Evolutionary conservation across 495 filamentous ascomycete genomes (phyloP), one percentile per base, ranked within the genome.

Genomic region (Parmelia sp.): DNA sequence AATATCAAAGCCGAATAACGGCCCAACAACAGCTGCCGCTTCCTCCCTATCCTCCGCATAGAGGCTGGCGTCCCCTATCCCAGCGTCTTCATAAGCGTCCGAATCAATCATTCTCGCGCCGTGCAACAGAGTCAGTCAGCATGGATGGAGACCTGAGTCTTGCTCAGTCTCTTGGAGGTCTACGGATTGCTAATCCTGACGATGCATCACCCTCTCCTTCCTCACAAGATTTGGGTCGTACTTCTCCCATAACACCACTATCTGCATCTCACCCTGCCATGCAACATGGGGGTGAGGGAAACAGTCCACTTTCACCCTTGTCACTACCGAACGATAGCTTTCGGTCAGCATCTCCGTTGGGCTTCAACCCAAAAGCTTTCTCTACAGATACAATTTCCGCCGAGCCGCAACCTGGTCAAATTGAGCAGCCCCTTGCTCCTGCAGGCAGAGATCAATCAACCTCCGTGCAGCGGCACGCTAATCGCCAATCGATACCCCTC

Each of bases 171-270:
- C 82, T 99, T 67, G 95, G 95, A 60, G 95, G 95, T 68, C 80
- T 99, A 74, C 89, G 94, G 69, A 97, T 97, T 71, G 95, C 95
- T 66, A 99, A 99, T 74, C 94, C 95, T 49, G 93, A 97, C 79
- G 86, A 94, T 74, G 82, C 84, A 57, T 86, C 88, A 37, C 79
- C 88, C 47, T 77, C 80, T 66, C 74, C 77, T 49, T 76, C 84
- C n/a, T 76, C 77, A 65, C 71, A 76, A 19, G 57, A 60, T 15
- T n/a, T 61, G 33, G 61, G 58, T 9, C 53, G 37, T 37, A 45
- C 10, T 23, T 29, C 58, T 47, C 68, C 69, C 2, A 21, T 69
- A 12, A 68, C 69, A 57, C 69, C 64, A 4, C 39, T 64, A n/a
- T 65, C 69, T 25, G 37, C 63, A 21, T 57, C 66, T 53, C 45